Evolutionary conservation across 2,329 filamentous ascomycete genomes (phyloP).

Genomic region (Orbilia blumenaviensis): DNA sequence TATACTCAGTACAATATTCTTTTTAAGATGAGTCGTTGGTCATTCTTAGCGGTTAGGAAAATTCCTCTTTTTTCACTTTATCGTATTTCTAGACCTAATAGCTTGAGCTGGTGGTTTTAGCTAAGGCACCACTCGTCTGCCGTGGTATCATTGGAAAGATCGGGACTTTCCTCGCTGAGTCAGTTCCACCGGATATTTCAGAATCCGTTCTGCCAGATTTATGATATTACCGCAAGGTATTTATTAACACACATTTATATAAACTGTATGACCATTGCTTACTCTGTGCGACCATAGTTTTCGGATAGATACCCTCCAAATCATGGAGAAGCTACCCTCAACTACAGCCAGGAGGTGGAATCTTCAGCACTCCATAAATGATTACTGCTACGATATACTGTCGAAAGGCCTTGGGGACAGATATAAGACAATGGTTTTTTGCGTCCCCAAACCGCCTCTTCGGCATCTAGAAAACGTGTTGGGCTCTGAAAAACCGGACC

Average conservation of each 20-base stretch:
- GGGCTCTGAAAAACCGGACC: neutral
- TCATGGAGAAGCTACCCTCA: neutral
- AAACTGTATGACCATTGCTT: neutral
- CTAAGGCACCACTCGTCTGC: conserved; percentile 78
- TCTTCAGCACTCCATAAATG: conserved; percentile 6
- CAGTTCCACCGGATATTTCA: conserved; percentile 84
- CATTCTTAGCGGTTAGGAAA: conserved; percentile 69
- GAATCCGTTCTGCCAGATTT: conserved; percentile 66
- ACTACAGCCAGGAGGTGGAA: neutral
- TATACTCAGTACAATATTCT: conserved; percentile 75
- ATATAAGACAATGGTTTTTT: conserved; percentile 57
- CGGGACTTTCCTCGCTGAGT: conserved; percentile 72
- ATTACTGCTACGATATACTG: conserved; percentile 55
- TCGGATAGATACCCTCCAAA: conserved; percentile 56
- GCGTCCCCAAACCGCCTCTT: conserved; percentile 59
- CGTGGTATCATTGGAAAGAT: conserved; percentile 72
- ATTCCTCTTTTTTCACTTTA: neutral
- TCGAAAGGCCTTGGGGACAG: conserved; percentile 63
- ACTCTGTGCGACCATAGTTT: conserved; percentile 55
- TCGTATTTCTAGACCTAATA: neutral
- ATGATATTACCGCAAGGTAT: conserved; percentile 65
- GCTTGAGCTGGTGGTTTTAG: conserved; percentile 62
- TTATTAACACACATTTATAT: conserved; percentile 25
- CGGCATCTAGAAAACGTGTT: conserved; percentile 58
- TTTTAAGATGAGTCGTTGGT: conserved; percentile 90